Evolutionary conservation across 257 asterid species (phyloP).

Genomic region (Solanum okadae): DNA sequence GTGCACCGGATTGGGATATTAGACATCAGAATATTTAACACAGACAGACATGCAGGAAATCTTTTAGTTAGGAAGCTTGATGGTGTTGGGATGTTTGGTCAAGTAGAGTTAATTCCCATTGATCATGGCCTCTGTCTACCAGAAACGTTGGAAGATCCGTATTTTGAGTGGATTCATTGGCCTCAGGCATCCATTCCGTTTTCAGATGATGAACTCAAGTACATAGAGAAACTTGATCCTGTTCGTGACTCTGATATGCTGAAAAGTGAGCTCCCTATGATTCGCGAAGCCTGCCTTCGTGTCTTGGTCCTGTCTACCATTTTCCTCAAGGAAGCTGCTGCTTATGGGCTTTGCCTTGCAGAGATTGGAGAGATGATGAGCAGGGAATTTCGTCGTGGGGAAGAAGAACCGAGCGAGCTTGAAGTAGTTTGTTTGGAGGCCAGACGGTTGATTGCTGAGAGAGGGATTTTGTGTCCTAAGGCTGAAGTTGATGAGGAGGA

Average conservation of each 20-base stretch:
- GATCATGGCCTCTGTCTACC: constrained; percentile 98
- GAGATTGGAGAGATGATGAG: constrained; percentile 99
- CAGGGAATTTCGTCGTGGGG: constrained; percentile 73
- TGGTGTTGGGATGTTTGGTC: constrained; percentile 68
- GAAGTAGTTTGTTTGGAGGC: constrained; percentile 89
- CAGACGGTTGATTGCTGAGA: constrained; percentile 44
- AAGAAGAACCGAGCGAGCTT: constrained; percentile 95
- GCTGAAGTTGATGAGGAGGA: constrained; percentile 41
- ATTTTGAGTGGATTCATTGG: constrained; percentile 99
- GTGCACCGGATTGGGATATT: constrained; percentile 95
- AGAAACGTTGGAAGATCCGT: constrained; percentile 88
- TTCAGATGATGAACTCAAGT: constrained; percentile 87
- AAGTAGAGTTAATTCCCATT: constrained; percentile 82
- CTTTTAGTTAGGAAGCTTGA: constrained; percentile 91
- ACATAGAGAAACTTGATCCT: constrained; percentile 70
- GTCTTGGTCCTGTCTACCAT: constrained; percentile 66
- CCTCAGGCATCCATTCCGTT: constrained; percentile 98
- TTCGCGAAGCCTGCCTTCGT: constrained; percentile 85
- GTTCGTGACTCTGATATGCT: constrained; percentile 64
- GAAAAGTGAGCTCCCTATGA: constrained; percentile 78
- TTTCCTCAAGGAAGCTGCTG: constrained; percentile 85
- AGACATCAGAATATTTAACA: constrained; percentile 89
- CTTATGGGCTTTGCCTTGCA: constrained; percentile 75
- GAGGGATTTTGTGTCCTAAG: constrained; percentile 38
- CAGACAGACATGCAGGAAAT: constrained; percentile 95